A percentile compares a stretch with the other conserved stretches of the same genome.
Conservation (phyloP, 441 rosid species). For the Populus hybrid region DNA sequence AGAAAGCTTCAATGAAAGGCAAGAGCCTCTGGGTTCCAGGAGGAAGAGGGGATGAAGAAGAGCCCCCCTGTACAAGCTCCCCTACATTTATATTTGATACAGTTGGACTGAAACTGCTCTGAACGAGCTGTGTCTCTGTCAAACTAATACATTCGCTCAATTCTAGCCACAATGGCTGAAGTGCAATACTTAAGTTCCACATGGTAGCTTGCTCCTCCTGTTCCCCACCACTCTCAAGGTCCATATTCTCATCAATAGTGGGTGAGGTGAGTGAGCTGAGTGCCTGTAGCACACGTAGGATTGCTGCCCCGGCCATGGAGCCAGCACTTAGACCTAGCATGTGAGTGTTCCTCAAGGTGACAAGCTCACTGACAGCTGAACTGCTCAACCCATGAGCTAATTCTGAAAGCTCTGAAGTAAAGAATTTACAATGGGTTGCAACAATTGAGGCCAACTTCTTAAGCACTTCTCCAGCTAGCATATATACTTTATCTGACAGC, state of each 20-base stretch:
- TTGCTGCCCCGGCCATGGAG: constrained; percentile 93
- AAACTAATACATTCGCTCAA: constrained; percentile 84
- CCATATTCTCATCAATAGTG: constrained; percentile 35
- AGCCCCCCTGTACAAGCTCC: constrained; percentile 55
- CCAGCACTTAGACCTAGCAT: constrained; percentile 87
- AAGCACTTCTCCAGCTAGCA: constrained; percentile 79
- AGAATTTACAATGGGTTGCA: constrained; percentile 58
- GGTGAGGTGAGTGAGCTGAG: constrained; percentile 67
- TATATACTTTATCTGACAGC: constrained; percentile 83
- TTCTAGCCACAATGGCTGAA: constrained; percentile 94
- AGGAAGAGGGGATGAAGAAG: constrained; percentile 56
- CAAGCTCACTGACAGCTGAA: constrained; percentile 81
- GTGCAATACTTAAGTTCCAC: constrained; percentile 66
- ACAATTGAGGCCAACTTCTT: constrained; percentile 80
- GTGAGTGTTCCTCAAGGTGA: constrained; percentile 64
- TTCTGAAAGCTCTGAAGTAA: constrained; percentile 66
- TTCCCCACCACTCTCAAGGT: constrained; percentile 42
- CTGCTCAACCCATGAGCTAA: constrained; percentile 73
- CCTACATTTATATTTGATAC: constrained; percentile 45
- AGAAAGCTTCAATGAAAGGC: constrained; percentile 95
- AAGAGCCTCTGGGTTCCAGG: constrained; percentile 90
- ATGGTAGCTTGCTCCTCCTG: constrained; percentile 70
- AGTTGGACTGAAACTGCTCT: constrained; percentile 42
- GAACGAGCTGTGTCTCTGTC: constrained; percentile 86
- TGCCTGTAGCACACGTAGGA: constrained; percentile 81